Conservation (phyloP, 805 yeast genomes). For the Metschnikowia lachancei region DNA sequence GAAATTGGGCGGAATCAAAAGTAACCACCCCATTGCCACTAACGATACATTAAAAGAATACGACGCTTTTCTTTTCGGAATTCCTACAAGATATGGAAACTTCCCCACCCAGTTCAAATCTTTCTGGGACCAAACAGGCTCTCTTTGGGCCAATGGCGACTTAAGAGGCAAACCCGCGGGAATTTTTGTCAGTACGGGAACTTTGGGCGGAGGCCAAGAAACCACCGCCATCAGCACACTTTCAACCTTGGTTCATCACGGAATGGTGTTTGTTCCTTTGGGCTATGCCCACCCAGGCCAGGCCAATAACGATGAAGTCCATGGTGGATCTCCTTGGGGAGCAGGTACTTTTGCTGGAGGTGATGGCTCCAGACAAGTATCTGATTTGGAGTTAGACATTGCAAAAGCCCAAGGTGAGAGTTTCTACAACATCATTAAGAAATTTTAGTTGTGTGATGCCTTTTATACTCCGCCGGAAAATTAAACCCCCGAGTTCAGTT, state of each 20-base stretch:
- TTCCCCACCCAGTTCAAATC: slow-evolving; percentile 73
- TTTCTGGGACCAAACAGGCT: slow-evolving; percentile 78
- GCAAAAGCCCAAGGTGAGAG: slow-evolving; percentile 66
- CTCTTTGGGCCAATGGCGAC: slow-evolving; percentile 69
- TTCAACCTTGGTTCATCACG: slow-evolving; percentile 68
- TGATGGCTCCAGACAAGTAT: slow-evolving; percentile 72
- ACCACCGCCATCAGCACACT: slow-evolving; percentile 58
- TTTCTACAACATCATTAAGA: slow-evolving; percentile 46
- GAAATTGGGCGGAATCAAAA: slow-evolving; percentile 54
- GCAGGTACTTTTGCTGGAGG: slow-evolving; percentile 75
- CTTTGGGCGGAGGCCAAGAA: slow-evolving; percentile 80
- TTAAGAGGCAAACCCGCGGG: slow-evolving; percentile 74
- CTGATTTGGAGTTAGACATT: slow-evolving; percentile 59
- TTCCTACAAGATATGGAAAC: slow-evolving; percentile 78
- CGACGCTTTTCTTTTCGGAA: slow-evolving; percentile 74
- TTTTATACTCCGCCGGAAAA: too few relatives aligned
- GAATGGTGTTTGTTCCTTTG: slow-evolving; percentile 71
- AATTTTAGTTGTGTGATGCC: slow-evolving; percentile 18
- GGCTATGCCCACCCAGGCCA: slow-evolving; percentile 66
- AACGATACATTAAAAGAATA: slow-evolving; percentile 53
- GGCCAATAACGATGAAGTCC: slow-evolving; percentile 60
- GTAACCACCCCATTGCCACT: slow-evolving; percentile 44
- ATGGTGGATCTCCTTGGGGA: slow-evolving; percentile 87
- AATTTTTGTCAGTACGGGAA: slow-evolving; percentile 66
- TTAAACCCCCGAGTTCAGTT: too few relatives aligned